Evolutionary conservation across 176 grass and related monocot genomes (phyloP).

Genomic region (Leersia perrieri): DNA sequence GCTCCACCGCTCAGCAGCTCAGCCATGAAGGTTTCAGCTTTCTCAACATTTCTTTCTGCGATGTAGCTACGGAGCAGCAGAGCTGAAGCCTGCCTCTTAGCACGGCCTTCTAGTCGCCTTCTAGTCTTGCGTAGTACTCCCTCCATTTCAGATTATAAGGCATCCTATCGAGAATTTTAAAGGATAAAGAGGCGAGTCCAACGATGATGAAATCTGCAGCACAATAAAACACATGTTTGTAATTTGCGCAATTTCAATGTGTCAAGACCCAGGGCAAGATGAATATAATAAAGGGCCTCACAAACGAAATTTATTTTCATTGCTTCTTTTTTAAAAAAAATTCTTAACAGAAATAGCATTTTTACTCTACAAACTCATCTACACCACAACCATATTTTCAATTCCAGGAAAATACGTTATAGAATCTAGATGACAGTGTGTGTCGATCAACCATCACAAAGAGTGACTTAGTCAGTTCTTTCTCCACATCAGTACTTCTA

Average conservation of each 20-base stretch:
- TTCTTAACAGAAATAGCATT: no score
- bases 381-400: no score
- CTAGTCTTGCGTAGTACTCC: slow-evolving; percentile 66
- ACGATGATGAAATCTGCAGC: slow-evolving; percentile 81
- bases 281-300: no score
- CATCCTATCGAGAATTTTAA: no score
- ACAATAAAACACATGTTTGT: background rate
- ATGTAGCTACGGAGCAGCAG: slow-evolving; percentile 74
- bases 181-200: slow-evolving; percentile 64
- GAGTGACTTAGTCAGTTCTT: background rate
- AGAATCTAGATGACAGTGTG: no score
- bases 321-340: no score
- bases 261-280: no score
- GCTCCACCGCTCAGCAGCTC: slow-evolving; percentile 62
- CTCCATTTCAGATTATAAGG: slow-evolving; percentile 57
- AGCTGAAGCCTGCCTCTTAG: no score
- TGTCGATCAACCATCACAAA: slow-evolving; percentile 10
- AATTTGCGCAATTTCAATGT: background rate
- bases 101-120: slow-evolving; percentile 45
- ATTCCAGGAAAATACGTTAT: no score
- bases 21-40: slow-evolving; percentile 70
- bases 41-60: slow-evolving; percentile 51
- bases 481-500: background rate
- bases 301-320: no score
- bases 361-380: no score